Percentiles rank a stretch among this genome's conserved stretches.
Evolutionary conservation across 306 rosid species (phyloP).

Genomic region (Herpetospermum pedunculosum): DNA sequence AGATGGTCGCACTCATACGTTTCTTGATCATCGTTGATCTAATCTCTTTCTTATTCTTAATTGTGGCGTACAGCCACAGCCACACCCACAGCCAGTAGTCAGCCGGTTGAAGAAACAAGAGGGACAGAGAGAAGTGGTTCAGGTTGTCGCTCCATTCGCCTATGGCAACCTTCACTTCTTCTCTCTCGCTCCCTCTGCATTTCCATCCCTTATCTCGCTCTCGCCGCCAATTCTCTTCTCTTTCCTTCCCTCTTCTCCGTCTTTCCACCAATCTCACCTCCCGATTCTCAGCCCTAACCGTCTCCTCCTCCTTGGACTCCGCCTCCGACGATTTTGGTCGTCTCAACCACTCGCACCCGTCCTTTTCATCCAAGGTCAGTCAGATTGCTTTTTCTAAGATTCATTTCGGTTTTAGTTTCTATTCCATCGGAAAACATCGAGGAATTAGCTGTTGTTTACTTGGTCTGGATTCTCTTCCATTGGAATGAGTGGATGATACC

Average conservation of each 20-base stretch:
- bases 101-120: not conserved
- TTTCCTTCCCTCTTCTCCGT: constrained; percentile 11
- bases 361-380: constrained; percentile 46
- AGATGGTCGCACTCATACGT: not conserved
- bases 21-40: not conserved
- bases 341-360: constrained; percentile 1
- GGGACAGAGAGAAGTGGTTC: not conserved
- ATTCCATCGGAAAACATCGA: too few relatives aligned
- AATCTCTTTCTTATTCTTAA: not conserved
- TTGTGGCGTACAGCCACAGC: not conserved
- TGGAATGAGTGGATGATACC: not conserved
- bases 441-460: not conserved
- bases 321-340: constrained; percentile 43
- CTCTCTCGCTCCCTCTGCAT: constrained; percentile 25
- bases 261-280: constrained; percentile 12
- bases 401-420: not conserved
- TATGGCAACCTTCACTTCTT: constrained; percentile 75
- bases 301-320: constrained; percentile 36
- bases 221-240: not conserved
- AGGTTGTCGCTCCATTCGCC: constrained; percentile 21
- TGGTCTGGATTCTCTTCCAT: not conserved
- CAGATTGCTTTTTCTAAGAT: not conserved
- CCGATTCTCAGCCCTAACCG: constrained; percentile 21
- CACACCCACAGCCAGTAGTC: too few relatives aligned
- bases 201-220: constrained; percentile 2